These are phyloP conservation scores for Lagenidium sp. DNA, from an alignment of 352 stramenopile genomes.

Conservation along the genomic window DNA sequence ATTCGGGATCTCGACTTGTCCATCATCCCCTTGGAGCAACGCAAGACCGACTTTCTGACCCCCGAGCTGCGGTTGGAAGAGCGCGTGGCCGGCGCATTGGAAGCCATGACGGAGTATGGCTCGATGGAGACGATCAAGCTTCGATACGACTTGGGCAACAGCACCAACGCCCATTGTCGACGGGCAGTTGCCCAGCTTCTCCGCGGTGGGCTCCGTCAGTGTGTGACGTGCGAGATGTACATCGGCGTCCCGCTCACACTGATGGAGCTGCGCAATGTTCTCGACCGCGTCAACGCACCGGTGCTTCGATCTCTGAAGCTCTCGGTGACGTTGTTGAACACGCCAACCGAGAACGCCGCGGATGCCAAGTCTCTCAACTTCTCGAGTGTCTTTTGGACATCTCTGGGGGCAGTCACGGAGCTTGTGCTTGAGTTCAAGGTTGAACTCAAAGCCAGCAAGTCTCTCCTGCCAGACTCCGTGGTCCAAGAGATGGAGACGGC, in stretches of 20 bases:
- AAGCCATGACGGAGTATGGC: constrained; percentile 18
- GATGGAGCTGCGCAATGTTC: constrained; percentile 5
- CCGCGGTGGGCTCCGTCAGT: constrained; percentile 30
- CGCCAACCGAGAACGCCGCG: background rate
- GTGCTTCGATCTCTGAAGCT: constrained; percentile 16
- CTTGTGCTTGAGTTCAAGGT: constrained; percentile 13
- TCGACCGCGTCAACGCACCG: constrained; percentile 9
- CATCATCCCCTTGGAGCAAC: constrained; percentile 4
- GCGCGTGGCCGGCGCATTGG: constrained; percentile 10
- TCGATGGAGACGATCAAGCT: constrained; percentile 12
- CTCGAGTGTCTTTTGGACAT: constrained; percentile 1
- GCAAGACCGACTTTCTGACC: background rate
- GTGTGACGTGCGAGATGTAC: constrained; percentile 28
- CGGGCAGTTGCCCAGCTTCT: constrained; percentile 23
- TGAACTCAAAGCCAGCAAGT: constrained; percentile 10
- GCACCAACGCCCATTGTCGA: constrained; percentile 10
- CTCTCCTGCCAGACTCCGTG: constrained; percentile 6
- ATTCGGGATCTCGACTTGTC: constrained; percentile 41
- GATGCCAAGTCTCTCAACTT: background rate
- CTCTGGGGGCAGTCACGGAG: constrained; percentile 1
- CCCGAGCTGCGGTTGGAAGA: constrained; percentile 9
- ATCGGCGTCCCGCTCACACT: constrained; percentile 16
- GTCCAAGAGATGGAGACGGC: constrained; percentile 14
- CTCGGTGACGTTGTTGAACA: constrained; percentile 9
- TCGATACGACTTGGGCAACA: constrained; percentile 8